Conservation (phyloP, 139 green algal genomes). For the Chlamydomonas sphaeroides region DNA sequence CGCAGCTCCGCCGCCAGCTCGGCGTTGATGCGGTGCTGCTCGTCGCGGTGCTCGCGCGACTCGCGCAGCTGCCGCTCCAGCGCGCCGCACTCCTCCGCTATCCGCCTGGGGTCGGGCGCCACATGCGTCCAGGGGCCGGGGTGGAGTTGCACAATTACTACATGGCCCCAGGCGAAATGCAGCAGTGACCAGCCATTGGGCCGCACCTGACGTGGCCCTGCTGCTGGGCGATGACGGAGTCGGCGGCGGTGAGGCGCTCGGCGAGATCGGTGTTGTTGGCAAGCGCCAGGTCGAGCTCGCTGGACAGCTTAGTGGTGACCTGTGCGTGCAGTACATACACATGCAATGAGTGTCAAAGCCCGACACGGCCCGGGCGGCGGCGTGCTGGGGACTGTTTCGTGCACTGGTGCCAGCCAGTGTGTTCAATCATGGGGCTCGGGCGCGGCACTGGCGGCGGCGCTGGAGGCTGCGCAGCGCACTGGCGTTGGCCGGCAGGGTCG, state of each 20-base stretch:
- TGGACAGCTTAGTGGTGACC: conserved; percentile 19
- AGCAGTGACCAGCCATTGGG: no score
- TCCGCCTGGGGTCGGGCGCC: neutral
- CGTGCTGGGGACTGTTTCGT: no score
- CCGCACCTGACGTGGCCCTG: conserved; percentile 38
- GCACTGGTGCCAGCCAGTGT: no score
- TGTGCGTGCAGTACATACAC: neutral
- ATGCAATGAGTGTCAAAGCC: neutral
- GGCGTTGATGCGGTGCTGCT: conserved; percentile 45
- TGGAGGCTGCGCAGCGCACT: no score
- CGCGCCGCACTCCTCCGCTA: neutral
- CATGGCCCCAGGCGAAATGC: no score
- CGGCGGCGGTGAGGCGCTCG: conserved; percentile 21
- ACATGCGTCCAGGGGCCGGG: no score
- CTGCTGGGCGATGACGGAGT: conserved; percentile 39
- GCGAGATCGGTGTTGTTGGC: conserved; percentile 24
- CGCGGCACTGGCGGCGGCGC: no score
- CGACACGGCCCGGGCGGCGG: no score
- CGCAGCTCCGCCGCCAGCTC: conserved; percentile 55
- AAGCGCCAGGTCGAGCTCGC: conserved; percentile 45
- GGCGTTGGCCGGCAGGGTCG: no score
- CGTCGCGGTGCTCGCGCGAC: conserved; percentile 25
- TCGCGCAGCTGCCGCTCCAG: conserved; percentile 31
- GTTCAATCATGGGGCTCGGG: no score
- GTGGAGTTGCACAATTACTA: no score